A percentile compares a stretch with the other conserved stretches of the same genome.
Evolutionary conservation across 2,329 filamentous ascomycete species (phyloP).

Genomic region (Aspergillus puulaauensis): DNA sequence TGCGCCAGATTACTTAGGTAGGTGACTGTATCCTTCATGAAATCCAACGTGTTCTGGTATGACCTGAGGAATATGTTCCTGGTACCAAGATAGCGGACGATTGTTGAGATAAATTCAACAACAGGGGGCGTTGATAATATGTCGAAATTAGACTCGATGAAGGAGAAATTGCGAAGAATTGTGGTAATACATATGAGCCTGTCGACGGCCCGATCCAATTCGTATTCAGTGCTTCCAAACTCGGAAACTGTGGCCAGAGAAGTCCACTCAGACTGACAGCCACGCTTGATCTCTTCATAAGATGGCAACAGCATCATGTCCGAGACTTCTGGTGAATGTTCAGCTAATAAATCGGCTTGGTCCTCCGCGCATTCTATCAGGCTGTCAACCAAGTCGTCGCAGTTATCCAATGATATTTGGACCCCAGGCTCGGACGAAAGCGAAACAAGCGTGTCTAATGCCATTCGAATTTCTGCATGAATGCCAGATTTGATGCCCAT

Average conservation of each 20-base stretch:
- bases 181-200: constrained; percentile 87
- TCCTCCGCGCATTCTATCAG: constrained; percentile 89
- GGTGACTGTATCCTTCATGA: constrained; percentile 93
- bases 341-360: constrained; percentile 78
- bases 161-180: constrained; percentile 89
- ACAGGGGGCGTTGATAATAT: constrained; percentile 74
- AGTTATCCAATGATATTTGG: constrained; percentile 68
- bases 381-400: constrained; percentile 85
- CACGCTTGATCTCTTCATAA: constrained; percentile 83
- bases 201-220: constrained; percentile 83
- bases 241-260: constrained; percentile 69
- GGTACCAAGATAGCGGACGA: constrained; percentile 85
- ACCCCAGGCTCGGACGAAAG: constrained; percentile 66
- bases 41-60: constrained; percentile 82
- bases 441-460: constrained; percentile 77
- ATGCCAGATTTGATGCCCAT: constrained; percentile 89
- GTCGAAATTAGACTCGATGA: constrained; percentile 73
- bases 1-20: constrained; percentile 86
- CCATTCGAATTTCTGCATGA: constrained; percentile 82
- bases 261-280: constrained; percentile 72
- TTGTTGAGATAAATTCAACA: constrained; percentile 77
- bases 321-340: constrained; percentile 80
- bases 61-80: constrained; percentile 82
- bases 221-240: constrained; percentile 75
- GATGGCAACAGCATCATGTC: constrained; percentile 79